Evolutionary conservation across 768 basidiomycete species (phyloP).

Genomic region (Xerocomus brunneocitrinus): DNA sequence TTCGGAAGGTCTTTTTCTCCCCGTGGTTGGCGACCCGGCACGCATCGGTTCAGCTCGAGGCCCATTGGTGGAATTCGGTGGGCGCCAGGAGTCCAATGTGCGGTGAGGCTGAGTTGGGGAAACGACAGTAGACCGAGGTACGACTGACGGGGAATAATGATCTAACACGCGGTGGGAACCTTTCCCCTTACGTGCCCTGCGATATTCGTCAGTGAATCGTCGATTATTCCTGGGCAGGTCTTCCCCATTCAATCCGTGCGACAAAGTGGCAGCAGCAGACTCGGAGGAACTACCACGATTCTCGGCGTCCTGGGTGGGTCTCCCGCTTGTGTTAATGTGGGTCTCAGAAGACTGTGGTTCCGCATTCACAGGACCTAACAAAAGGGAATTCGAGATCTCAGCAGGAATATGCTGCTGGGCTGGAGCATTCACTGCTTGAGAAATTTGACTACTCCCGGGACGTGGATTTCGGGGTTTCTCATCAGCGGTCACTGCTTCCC

Average conservation of each 20-base stretch:
- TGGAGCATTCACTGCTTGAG: slow-evolving; percentile 10
- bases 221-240: slow-evolving; percentile 9
- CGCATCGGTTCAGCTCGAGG: slow-evolving; percentile 18
- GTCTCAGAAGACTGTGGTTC: slow-evolving; percentile 5
- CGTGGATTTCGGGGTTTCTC: neutral
- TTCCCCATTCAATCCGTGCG: slow-evolving; percentile 5
- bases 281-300: slow-evolving; percentile 6
- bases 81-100: slow-evolving; percentile 4
- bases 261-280: slow-evolving; percentile 1
- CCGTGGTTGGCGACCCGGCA: slow-evolving; percentile 8
- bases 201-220: slow-evolving; percentile 9
- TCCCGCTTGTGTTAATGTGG: neutral
- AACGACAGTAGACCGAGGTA: neutral
- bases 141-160: slow-evolving; percentile 5
- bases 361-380: slow-evolving; percentile 5
- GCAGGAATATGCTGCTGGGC: slow-evolving; percentile 1
- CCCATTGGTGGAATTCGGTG: slow-evolving; percentile 1
- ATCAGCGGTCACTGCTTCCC: neutral
- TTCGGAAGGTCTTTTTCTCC: slow-evolving; percentile 23
- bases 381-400: slow-evolving; percentile 9
- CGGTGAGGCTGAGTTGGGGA: slow-evolving; percentile 6
- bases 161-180: slow-evolving; percentile 3
- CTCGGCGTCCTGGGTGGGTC: neutral
- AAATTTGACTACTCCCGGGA: neutral
- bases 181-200: slow-evolving; percentile 1